Evolutionary conservation across 192 early-diverging fungal genomes (phyloP).

Genomic region (Coemansia asiatica): DNA sequence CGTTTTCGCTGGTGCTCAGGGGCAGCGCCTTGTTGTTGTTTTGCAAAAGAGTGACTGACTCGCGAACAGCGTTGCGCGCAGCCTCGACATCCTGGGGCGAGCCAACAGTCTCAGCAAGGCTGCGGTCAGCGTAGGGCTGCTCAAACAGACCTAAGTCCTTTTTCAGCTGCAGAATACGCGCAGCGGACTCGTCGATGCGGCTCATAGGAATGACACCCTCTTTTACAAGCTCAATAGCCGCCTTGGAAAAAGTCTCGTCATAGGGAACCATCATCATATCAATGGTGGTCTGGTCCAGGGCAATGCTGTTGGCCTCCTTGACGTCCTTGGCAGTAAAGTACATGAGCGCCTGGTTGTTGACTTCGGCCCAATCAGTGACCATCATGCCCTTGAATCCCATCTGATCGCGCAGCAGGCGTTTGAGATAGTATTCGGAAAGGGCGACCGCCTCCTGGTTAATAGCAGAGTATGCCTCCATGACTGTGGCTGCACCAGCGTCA

Average conservation of each 20-base stretch:
- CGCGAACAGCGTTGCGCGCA: constrained; percentile 55
- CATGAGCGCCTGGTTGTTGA: constrained; percentile 53
- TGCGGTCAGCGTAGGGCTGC: constrained; percentile 24
- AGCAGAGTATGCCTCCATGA: constrained; percentile 65
- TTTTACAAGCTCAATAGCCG: constrained; percentile 39
- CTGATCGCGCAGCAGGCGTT: constrained; percentile 55
- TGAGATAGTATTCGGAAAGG: constrained; percentile 58
- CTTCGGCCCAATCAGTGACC: constrained; percentile 59
- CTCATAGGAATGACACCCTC: constrained; percentile 20
- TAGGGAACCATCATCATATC: constrained; percentile 62
- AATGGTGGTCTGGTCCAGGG: constrained; percentile 43
- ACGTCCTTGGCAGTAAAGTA: constrained; percentile 39
- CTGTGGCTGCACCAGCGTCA: constrained; percentile 60
- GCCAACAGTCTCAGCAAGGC: constrained; percentile 48
- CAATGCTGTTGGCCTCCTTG: constrained; percentile 38
- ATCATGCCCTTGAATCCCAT: constrained; percentile 58
- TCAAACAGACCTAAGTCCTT: constrained; percentile 61
- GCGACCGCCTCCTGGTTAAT: constrained; percentile 62
- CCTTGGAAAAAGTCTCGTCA: constrained; percentile 47
- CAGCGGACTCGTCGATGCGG: constrained; percentile 51
- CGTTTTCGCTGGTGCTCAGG: constrained; percentile 38
- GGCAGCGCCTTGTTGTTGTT: constrained; percentile 57
- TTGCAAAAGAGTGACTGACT: constrained; percentile 62
- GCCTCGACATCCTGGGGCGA: constrained; percentile 54
- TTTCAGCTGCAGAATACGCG: constrained; percentile 56